phyloP scores from a whole-genome alignment of 192 early-diverging fungal genomes.

The Backusella luteola region DNA sequence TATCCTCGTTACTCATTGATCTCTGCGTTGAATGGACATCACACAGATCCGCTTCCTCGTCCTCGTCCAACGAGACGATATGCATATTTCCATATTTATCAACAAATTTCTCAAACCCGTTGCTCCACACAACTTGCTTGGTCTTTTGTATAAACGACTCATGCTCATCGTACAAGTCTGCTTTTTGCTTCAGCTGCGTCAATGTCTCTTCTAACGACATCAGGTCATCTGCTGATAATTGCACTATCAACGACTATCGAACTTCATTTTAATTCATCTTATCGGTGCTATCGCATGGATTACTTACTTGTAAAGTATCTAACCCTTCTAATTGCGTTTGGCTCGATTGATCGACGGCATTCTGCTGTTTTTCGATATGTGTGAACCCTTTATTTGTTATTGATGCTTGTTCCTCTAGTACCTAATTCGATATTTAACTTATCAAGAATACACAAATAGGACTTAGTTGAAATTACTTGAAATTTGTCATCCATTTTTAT shows the following conservation, averaged over 20 bases:
- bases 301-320: background rate
- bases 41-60: background rate
- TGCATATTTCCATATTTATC: constrained; percentile 1
- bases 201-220: background rate
- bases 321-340: background rate
- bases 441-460: background rate
- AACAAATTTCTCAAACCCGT: background rate
- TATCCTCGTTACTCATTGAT: background rate
- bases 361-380: background rate
- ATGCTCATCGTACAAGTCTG: background rate
- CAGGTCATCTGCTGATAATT: constrained; percentile 1
- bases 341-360: background rate
- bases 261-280: background rate
- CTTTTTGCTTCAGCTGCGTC: background rate
- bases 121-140: background rate
- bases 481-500: constrained; percentile 3
- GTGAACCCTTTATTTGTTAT: background rate
- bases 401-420: constrained; percentile 8
- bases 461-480: background rate
- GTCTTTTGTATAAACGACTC: background rate
- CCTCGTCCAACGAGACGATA: background rate
- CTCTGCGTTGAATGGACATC: background rate
- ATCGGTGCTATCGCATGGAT: background rate
- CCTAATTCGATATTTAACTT: background rate
- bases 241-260: background rate